These are phyloP conservation scores for Clavispora phyllophila DNA, from an alignment of 805 yeast species.

Conservation along the genomic window DNA sequence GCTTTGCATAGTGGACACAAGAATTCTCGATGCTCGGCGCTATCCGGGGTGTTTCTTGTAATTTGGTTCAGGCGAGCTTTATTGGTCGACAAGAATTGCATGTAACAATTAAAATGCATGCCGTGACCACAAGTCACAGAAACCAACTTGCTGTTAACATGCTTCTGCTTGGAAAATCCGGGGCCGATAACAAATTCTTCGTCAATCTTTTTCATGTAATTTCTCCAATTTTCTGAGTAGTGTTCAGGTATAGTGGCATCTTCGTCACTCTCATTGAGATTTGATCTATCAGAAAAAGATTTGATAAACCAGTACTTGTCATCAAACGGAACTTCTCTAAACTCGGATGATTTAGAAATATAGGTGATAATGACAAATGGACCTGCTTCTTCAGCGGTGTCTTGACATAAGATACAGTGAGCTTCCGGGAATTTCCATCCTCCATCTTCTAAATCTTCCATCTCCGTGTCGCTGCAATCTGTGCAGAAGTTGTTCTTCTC, in stretches of 20 bases:
- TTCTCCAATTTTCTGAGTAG: conserved; percentile 29
- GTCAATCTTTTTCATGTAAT: conserved; percentile 32
- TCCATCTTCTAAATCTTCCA: conserved; percentile 32
- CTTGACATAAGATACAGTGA: conserved; percentile 78
- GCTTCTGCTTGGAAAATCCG: conserved; percentile 50
- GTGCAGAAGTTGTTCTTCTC: conserved; percentile 38
- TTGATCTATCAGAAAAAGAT: conserved; percentile 48
- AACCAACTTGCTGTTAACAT: conserved; percentile 41
- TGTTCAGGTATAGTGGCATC: conserved; percentile 10
- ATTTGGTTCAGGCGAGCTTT: conserved; percentile 60
- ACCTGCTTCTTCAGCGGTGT: conserved; percentile 59
- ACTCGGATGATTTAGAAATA: conserved; percentile 53
- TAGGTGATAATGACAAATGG: conserved; percentile 73
- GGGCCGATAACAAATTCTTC: conserved; percentile 56
- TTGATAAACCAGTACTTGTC: conserved; percentile 61
- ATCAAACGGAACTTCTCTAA: conserved; percentile 59
- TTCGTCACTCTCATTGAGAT: conserved; percentile 20
- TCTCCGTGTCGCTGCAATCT: conserved; percentile 39
- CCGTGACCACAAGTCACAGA: conserved; percentile 90
- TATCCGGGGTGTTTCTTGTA: conserved; percentile 78
- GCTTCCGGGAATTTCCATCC: conserved; percentile 69
- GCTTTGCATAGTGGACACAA: conserved; percentile 91
- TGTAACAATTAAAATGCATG: conserved; percentile 77
- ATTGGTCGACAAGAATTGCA: conserved; percentile 55
- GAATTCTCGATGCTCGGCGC: conserved; percentile 64